Evolutionary conservation across 805 yeast genomes (phyloP).

Genomic region (Candida berthetii): DNA sequence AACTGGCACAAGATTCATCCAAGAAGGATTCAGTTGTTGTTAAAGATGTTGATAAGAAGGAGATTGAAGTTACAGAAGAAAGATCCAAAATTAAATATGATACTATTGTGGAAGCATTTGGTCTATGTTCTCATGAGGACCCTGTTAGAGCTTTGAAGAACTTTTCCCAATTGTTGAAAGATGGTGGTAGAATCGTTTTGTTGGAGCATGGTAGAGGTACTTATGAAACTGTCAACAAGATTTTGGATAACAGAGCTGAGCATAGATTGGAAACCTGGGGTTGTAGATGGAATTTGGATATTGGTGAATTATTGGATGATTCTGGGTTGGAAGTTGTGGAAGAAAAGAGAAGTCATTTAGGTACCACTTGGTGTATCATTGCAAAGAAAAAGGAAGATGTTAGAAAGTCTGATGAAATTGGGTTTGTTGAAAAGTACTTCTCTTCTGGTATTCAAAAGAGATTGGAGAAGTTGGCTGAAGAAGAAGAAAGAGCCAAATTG

Average conservation of each 20-base stretch:
- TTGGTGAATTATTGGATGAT: slow-evolving; percentile 77
- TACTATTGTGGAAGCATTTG: slow-evolving; percentile 90
- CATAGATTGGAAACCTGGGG: slow-evolving; percentile 90
- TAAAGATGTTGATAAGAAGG: slow-evolving; percentile 18
- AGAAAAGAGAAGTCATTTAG: slow-evolving; percentile 79
- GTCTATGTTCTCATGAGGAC: slow-evolving; percentile 92
- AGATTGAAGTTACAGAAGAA: slow-evolving; percentile 17
- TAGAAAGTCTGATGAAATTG: slow-evolving; percentile 37
- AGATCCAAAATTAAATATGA: slow-evolving; percentile 59
- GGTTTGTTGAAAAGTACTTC: slow-evolving; percentile 44
- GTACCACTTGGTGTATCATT: slow-evolving; percentile 85
- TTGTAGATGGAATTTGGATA: slow-evolving; percentile 95
- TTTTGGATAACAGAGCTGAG: slow-evolving; percentile 78
- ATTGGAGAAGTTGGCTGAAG: slow-evolving; percentile 9
- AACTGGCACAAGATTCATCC: slow-evolving; percentile 36
- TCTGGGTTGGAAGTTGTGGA: slow-evolving; percentile 80
- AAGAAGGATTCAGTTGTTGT: slow-evolving; percentile 13
- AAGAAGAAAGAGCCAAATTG: slow-evolving; percentile 2
- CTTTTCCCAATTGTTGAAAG: slow-evolving; percentile 67
- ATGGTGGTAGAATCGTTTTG: slow-evolving; percentile 83
- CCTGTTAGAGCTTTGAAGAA: slow-evolving; percentile 78
- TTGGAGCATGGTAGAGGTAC: slow-evolving; percentile 91
- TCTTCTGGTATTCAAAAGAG: slow-evolving; percentile 27
- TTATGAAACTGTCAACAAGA: slow-evolving; percentile 69
- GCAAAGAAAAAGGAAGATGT: slow-evolving; percentile 72